Conservation (phyloP, 225 moss, liverwort and hornwort genomes). For the Sphagnum tenellum region DNA sequence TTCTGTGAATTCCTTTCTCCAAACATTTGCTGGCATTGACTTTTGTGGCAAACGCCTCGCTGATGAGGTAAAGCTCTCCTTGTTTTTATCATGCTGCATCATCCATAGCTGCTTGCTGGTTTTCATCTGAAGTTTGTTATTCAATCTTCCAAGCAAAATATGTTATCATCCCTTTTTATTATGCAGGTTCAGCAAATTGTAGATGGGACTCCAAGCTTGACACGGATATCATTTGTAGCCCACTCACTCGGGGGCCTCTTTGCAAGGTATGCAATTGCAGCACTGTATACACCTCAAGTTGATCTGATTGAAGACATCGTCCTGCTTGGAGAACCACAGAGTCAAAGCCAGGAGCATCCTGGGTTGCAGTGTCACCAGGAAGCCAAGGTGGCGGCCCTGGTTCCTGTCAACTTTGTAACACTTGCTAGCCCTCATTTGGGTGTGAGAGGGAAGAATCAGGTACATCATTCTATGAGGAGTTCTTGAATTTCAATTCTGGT, state of each 20-base stretch:
- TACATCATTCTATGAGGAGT: slow-evolving; percentile 6
- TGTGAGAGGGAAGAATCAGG: slow-evolving; percentile 85
- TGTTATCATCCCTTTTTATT: too few species aligned
- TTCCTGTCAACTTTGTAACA: slow-evolving; percentile 72
- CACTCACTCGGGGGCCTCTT: slow-evolving; percentile 95
- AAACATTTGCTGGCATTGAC: slow-evolving; percentile 82
- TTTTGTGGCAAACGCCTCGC: slow-evolving; percentile 78
- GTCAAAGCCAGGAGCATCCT: slow-evolving; percentile 25
- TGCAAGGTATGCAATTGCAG: slow-evolving; percentile 68
- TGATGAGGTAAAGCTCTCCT: slow-evolving; percentile 54
- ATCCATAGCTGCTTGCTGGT: not conserved
- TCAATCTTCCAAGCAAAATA: too few species aligned
- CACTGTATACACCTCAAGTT: slow-evolving; percentile 33
- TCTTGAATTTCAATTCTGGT: too few species aligned
- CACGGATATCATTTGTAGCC: slow-evolving; percentile 78
- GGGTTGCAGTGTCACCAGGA: slow-evolving; percentile 21
- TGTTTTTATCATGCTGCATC: not conserved
- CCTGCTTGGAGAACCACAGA: slow-evolving; percentile 35
- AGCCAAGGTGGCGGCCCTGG: slow-evolving; percentile 65
- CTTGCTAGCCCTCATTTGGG: slow-evolving; percentile 95
- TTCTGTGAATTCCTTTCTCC: slow-evolving; percentile 63
- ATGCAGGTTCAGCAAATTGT: slow-evolving; percentile 60
- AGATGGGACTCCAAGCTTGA: slow-evolving; percentile 60
- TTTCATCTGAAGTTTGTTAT: too few species aligned
- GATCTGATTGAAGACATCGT: slow-evolving; percentile 20